Evolutionary conservation across 73 alveolate genomes (phyloP).

Genomic region (Uronychia binucleata): DNA sequence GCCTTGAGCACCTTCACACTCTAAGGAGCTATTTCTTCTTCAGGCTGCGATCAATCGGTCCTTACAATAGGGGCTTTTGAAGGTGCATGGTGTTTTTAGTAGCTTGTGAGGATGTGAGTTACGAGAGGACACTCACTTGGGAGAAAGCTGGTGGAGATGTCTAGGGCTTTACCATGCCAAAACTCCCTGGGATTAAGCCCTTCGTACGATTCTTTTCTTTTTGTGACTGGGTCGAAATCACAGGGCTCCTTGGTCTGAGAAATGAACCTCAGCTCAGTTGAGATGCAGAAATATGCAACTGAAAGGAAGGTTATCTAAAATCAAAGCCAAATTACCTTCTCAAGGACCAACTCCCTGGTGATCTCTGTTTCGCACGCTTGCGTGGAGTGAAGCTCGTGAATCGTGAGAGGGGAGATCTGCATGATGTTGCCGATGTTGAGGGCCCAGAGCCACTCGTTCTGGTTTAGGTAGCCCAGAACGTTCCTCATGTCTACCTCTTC

Average conservation of each 20-base stretch:
- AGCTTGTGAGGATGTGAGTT: conserved; percentile 77
- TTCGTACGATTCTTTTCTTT: conserved; percentile 47
- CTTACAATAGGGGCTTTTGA: conserved; percentile 2
- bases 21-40: neutral
- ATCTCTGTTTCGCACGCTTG: conserved; percentile 25
- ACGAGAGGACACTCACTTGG: conserved; percentile 89
- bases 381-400: too few species aligned
- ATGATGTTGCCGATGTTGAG: conserved; percentile 65
- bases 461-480: conserved; percentile 55
- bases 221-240: conserved; percentile 15
- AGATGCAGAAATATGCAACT: conserved; percentile 66
- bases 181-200: conserved; percentile 40
- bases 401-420: conserved; percentile 63
- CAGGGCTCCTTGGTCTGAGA: conserved; percentile 56
- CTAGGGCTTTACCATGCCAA: conserved; percentile 78
- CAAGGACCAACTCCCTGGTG: conserved; percentile 21
- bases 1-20: neutral
- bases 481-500: conserved; percentile 64
- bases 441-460: conserved; percentile 51
- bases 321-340: conserved; percentile 3
- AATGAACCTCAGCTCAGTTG: conserved; percentile 64
- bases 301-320: conserved; percentile 30
- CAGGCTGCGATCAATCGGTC: neutral
- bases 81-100: conserved; percentile 84
- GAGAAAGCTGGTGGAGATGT: conserved; percentile 69